Percentiles rank a stretch among this genome's conserved stretches.
Conservation (phyloP, 2,329 filamentous ascomycete species). For the Hirsutella rhossiliensis region DNA sequence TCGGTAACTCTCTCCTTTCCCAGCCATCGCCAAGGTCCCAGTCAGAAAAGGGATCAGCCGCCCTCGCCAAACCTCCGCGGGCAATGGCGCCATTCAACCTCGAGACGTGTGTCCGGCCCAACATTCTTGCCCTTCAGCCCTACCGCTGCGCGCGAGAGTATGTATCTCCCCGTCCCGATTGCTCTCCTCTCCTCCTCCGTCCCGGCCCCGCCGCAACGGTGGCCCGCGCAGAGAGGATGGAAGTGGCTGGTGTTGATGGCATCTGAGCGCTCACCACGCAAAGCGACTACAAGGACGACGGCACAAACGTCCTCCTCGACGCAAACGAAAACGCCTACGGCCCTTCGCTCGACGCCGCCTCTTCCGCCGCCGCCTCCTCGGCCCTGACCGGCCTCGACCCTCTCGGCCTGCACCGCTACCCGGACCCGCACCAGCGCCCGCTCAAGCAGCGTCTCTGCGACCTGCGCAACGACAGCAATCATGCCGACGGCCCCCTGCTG, state of each 20-base stretch:
- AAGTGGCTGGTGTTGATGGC: no score
- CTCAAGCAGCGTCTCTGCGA: conserved; percentile 81
- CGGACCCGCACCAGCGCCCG: conserved; percentile 83
- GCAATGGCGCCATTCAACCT: conserved; percentile 57
- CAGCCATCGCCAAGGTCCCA: not conserved
- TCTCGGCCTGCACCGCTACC: conserved; percentile 80
- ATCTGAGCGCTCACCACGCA: conserved; percentile 5
- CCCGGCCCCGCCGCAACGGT: no score
- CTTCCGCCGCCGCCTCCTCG: conserved; percentile 20
- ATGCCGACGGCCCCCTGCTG: conserved; percentile 63
- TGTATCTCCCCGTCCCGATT: conserved; percentile 17
- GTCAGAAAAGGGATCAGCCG: not conserved
- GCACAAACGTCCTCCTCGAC: conserved; percentile 88
- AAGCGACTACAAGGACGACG: conserved; percentile 98
- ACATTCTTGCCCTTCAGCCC: conserved; percentile 64
- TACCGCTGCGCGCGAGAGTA: conserved; percentile 77
- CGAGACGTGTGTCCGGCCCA: conserved; percentile 61
- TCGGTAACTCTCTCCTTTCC: not conserved
- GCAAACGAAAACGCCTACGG: conserved; percentile 97
- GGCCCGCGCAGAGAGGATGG: no score
- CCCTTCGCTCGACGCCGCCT: conserved; percentile 52
- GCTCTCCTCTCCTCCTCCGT: no score
- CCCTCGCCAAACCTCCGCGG: not conserved
- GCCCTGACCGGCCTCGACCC: conserved; percentile 49
- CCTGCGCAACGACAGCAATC: conserved; percentile 73